A percentile compares a stretch with the other conserved stretches of the same genome.
Conservation (phyloP, 1,139 yeast genomes). For the Protomyces inouyei region DNA sequence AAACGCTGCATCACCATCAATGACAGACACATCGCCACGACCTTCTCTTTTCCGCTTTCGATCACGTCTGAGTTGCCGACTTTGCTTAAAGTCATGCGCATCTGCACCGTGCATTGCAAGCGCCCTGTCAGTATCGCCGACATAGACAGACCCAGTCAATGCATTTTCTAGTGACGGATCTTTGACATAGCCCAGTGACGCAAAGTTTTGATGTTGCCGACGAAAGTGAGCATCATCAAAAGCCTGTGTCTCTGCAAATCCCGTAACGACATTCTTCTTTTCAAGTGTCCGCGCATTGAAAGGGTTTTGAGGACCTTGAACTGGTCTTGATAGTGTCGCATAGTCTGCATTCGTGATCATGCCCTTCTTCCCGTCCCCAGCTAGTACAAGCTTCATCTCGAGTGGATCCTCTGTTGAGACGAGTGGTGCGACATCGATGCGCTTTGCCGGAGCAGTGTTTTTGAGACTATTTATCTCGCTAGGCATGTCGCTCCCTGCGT, state of each 20-base stretch:
- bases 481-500: neutral
- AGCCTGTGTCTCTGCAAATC: conserved; percentile 40
- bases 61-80: conserved; percentile 34
- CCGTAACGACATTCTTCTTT: conserved; percentile 38
- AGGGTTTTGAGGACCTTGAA: conserved; percentile 35
- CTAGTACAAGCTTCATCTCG: neutral
- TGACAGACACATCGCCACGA: conserved; percentile 42
- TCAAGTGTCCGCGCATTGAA: conserved; percentile 18
- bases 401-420: conserved; percentile 14
- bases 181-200: conserved; percentile 38
- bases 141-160: conserved; percentile 16
- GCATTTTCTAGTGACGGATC: conserved; percentile 34
- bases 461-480: neutral
- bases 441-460: neutral
- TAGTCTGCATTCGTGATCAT: conserved; percentile 14
- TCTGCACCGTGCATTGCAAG: conserved; percentile 34
- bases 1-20: conserved; percentile 47
- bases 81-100: conserved; percentile 30
- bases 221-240: conserved; percentile 46
- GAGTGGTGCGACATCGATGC: conserved; percentile 6
- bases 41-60: conserved; percentile 39
- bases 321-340: conserved; percentile 32
- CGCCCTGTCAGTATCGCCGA: neutral
- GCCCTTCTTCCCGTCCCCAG: conserved; percentile 8
- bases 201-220: conserved; percentile 42